Conservation (phyloP, 495 filamentous ascomycete species). For the Trichocladium uniseriatum region DNA sequence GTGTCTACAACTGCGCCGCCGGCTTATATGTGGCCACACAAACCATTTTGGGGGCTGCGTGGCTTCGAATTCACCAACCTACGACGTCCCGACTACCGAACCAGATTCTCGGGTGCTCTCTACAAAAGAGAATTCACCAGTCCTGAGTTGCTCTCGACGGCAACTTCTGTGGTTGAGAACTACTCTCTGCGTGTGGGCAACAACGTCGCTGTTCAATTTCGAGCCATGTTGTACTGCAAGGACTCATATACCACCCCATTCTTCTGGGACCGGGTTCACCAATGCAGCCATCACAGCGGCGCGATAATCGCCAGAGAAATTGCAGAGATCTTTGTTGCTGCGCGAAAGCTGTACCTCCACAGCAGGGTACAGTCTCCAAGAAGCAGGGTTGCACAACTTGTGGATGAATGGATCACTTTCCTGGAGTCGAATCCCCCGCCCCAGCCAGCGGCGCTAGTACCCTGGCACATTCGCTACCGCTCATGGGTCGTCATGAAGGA, state of each 20-base stretch:
- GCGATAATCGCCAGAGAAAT: background rate
- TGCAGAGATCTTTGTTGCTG: background rate
- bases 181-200: background rate
- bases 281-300: background rate
- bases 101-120: background rate
- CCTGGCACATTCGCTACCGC: background rate
- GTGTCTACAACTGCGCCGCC: no score
- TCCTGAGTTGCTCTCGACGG: background rate
- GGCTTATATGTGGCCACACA: background rate
- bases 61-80: background rate
- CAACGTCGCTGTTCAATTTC: conserved; percentile 6
- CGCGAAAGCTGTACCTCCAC: background rate
- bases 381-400: background rate
- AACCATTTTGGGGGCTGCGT: background rate
- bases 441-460: background rate
- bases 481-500: background rate
- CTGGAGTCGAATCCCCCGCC: background rate
- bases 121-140: background rate
- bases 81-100: background rate
- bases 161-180: background rate
- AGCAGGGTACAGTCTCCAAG: background rate
- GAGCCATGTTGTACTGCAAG: conserved; percentile 1
- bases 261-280: background rate
- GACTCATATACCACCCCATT: background rate
- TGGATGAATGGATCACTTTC: background rate